Percentiles rank a stretch among this genome's conserved stretches.
Evolutionary conservation across 108 stramenopile species (phyloP).

Genomic region (Pseudonitzschia delicatissima): DNA sequence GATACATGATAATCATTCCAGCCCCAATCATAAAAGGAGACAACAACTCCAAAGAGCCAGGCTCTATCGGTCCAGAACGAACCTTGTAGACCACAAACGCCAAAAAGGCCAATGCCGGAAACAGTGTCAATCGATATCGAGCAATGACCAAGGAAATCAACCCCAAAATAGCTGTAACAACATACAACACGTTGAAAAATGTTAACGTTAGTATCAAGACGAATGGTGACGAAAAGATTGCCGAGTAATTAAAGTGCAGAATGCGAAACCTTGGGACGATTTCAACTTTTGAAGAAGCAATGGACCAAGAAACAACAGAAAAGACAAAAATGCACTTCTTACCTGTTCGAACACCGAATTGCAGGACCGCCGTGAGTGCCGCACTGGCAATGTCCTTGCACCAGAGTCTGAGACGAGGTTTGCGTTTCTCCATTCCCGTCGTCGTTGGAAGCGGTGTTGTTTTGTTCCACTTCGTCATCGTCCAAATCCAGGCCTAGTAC

Average conservation of each 20-base stretch:
- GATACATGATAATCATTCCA: constrained; percentile 75
- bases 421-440: constrained; percentile 15
- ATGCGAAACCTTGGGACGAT: too few species aligned
- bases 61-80: constrained; percentile 17
- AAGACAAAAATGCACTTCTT: constrained; percentile 14
- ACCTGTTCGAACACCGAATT: constrained; percentile 71
- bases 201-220: too few species aligned
- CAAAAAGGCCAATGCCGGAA: constrained; percentile 52
- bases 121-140: constrained; percentile 53
- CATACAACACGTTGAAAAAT: too few species aligned
- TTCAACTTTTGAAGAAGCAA: too few species aligned
- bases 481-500: constrained; percentile 82
- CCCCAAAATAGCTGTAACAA: constrained; percentile 70
- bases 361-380: constrained; percentile 62
- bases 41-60: constrained; percentile 32
- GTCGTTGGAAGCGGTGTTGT: constrained; percentile 4
- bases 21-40: constrained; percentile 60
- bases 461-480: constrained; percentile 62
- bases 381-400: constrained; percentile 72
- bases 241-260: too few species aligned
- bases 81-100: constrained; percentile 54
- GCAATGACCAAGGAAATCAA: constrained; percentile 47
- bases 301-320: neutral
- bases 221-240: too few species aligned
- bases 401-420: constrained; percentile 48